phyloP scores from a whole-genome alignment of 1,284 basidiomycete species.

The Bondarzewia mesenterica region DNA sequence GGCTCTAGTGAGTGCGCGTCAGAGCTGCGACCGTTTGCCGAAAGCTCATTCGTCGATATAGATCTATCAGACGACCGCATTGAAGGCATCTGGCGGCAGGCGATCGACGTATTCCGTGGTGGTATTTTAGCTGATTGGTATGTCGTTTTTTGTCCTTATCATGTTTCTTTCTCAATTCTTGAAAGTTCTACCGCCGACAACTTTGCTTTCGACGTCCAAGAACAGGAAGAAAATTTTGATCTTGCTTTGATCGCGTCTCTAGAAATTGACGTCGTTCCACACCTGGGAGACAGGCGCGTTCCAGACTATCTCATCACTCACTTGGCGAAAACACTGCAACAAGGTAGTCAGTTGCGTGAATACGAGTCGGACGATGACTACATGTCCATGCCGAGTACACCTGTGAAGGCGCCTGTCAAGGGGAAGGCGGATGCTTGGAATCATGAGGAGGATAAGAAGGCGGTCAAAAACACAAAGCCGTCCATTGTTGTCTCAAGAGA shows the following conservation, averaged over 20 bases:
- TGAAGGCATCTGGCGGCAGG: slow-evolving; percentile 78
- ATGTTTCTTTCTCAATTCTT: background rate
- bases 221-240: slow-evolving; percentile 84
- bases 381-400: slow-evolving; percentile 14
- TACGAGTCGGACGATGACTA: slow-evolving; percentile 16
- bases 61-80: slow-evolving; percentile 53
- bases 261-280: slow-evolving; percentile 73
- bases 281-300: slow-evolving; percentile 60
- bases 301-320: slow-evolving; percentile 68
- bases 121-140: slow-evolving; percentile 83
- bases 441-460: slow-evolving; percentile 23
- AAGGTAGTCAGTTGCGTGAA: slow-evolving; percentile 69
- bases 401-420: background rate
- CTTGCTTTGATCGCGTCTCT: slow-evolving; percentile 73
- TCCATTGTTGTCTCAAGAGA: slow-evolving; percentile 64
- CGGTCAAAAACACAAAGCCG: slow-evolving; percentile 22
- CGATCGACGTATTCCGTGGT: slow-evolving; percentile 79
- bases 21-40: background rate
- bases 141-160: slow-evolving; percentile 15
- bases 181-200: slow-evolving; percentile 43
- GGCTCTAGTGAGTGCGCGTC: slow-evolving; percentile 24
- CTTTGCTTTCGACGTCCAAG: slow-evolving; percentile 56
- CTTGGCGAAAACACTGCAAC: slow-evolving; percentile 67
- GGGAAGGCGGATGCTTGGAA: background rate
- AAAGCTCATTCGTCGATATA: slow-evolving; percentile 19